Evolutionary conservation across 1,139 yeast species (phyloP), one percentile per base, ranked within the genome.

Genomic region (Nakaseomyces uthaithaninus): DNA sequence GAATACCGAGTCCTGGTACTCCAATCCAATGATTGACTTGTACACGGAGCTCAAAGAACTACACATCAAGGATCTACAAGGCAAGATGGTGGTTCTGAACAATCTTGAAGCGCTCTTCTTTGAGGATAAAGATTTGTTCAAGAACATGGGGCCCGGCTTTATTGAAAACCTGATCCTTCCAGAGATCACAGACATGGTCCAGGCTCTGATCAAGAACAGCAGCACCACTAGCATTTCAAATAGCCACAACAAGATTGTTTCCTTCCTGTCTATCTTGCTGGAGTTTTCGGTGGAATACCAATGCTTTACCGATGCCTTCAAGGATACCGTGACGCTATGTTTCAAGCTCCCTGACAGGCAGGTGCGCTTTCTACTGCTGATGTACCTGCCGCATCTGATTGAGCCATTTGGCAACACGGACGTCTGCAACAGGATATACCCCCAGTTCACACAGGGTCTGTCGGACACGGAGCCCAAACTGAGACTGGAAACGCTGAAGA

Each of bases 391-490:
- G 0, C 63, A 67, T 15, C 78, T 74, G 50, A 68, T 76, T 30
- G 66, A 65, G 2, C 62, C 64, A 34, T 61, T 86, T 20, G 68
- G 76, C 3, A 72, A 87, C 5, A 82, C 83, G 47, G 79, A 36
- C 3, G 25, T 36, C 17, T 18, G 26, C 22, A 17, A 72, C 53
- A 77, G 74, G 51, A 70, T 91, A 3, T 86, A 85, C 59, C 75
- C 75, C 10, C 72, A 72, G 38, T 68, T 85, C 50, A 66, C 80
- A 10, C 76, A 81, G 16, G 97, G 97, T 0, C 81, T 91, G 53
- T 77, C 80, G 27, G 98, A 91, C 57, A 76, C 94, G 0, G 89
- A 86, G 56, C 75, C 80, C 7, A 72, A 80, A 27, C 75, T 91
- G 37, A 69, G 97, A 45, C 87, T 84, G 50, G 85, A 81, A 33